phyloP scores from a whole-genome alignment of 2,329 filamentous ascomycete genomes.

The Lomentospora prolificans region DNA sequence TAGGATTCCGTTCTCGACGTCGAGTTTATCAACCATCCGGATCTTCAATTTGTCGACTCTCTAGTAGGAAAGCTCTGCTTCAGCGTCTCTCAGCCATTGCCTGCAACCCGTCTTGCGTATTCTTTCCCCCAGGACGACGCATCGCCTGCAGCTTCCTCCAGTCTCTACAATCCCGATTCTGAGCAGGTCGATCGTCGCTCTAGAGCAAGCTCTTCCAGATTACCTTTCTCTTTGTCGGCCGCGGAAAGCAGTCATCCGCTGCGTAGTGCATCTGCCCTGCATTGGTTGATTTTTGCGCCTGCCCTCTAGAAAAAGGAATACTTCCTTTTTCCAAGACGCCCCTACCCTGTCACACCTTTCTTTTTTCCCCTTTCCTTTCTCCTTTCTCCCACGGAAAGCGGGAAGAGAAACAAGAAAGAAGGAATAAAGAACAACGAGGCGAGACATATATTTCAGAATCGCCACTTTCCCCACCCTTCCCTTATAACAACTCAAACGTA shows the following conservation, averaged over 20 bases:
- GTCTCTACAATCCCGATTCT: background rate
- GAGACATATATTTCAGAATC: background rate
- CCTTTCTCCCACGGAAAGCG: background rate
- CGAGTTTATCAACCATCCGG: background rate
- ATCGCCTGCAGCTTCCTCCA: background rate
- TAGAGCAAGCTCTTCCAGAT: background rate
- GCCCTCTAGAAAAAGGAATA: too few species aligned
- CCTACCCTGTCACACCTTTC: background rate
- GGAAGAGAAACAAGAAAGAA: background rate
- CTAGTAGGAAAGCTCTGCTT: background rate
- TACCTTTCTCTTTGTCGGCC: background rate
- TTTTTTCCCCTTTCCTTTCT: constrained; percentile 1
- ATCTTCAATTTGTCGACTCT: background rate
- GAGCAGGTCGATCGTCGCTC: background rate
- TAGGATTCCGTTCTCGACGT: background rate
- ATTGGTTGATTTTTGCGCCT: background rate
- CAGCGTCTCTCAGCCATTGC: background rate
- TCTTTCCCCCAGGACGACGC: background rate
- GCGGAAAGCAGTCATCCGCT: background rate
- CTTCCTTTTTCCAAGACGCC: constrained; percentile 3
- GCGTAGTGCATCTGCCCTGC: background rate
- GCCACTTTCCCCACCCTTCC: background rate
- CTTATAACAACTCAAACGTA: background rate
- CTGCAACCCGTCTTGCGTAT: background rate
- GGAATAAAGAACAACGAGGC: background rate